These are phyloP conservation scores for Pyrenula massariospora DNA, from an alignment of 495 filamentous ascomycete species.

Conservation along the genomic window DNA sequence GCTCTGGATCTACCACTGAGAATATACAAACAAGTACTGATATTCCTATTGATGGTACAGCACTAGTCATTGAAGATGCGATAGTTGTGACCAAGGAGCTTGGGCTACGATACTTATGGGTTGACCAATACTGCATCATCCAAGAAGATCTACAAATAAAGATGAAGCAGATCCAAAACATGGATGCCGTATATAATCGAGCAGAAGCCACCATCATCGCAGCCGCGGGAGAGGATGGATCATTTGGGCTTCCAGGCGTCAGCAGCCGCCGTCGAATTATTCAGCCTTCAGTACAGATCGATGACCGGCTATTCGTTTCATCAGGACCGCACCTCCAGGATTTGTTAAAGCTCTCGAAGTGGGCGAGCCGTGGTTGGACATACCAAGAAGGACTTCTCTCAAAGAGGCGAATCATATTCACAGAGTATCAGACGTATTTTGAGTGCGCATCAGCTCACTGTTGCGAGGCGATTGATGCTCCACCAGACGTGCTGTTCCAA, in stretches of 20 bases:
- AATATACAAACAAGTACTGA: too few relatives aligned
- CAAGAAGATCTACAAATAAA: slow-evolving; percentile 6
- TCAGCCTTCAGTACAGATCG: neutral
- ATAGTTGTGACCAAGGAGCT: slow-evolving; percentile 1
- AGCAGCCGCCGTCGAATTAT: neutral
- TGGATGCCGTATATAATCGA: slow-evolving; percentile 16
- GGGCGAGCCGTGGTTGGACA: neutral
- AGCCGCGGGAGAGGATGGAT: slow-evolving; percentile 7
- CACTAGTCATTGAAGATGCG: neutral
- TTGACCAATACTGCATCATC: slow-evolving; percentile 9
- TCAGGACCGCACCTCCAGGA: neutral
- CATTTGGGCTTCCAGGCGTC: slow-evolving; percentile 14
- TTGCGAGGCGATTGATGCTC: neutral
- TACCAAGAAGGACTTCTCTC: slow-evolving; percentile 2
- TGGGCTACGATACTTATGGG: slow-evolving; percentile 9
- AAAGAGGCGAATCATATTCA: neutral
- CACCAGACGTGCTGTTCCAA: neutral
- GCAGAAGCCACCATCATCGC: slow-evolving; percentile 16
- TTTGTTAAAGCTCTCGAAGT: neutral
- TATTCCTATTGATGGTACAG: neutral
- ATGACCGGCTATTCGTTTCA: neutral
- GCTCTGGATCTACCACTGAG: too few relatives aligned
- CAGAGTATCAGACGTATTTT: neutral
- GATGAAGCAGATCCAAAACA: slow-evolving; percentile 5
- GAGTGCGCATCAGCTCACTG: neutral